Conservation (phyloP, 1,139 yeast species). For the Yamadazyma sp. region DNA sequence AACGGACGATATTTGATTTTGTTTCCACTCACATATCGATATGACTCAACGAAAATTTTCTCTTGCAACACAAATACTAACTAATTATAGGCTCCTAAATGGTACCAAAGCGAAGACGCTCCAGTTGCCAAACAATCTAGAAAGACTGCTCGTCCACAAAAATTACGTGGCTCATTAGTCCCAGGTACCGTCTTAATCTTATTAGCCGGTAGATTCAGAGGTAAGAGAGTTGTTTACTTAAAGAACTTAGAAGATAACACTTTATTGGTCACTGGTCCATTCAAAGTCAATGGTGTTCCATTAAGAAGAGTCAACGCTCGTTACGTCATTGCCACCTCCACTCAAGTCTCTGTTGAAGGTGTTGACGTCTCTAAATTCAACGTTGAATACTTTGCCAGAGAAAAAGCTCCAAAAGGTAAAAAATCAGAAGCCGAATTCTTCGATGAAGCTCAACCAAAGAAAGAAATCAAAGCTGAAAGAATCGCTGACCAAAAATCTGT, state of each 20-base stretch:
- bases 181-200: constrained; percentile 98
- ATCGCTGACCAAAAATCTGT: constrained; percentile 96
- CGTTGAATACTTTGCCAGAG: constrained; percentile 97
- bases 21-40: too few relatives aligned
- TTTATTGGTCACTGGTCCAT: constrained; percentile 97
- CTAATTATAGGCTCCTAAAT: constrained; percentile 75
- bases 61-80: constrained; percentile 28
- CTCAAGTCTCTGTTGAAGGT: constrained; percentile 76
- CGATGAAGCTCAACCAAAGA: constrained; percentile 83
- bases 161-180: constrained; percentile 93
- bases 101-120: constrained; percentile 95
- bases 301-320: constrained; percentile 99
- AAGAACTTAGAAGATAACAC: constrained; percentile 99
- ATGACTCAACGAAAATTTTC: constrained; percentile 2
- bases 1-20: too few relatives aligned
- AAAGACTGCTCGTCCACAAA: constrained; percentile 92
- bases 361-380: constrained; percentile 91
- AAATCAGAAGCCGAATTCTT: constrained; percentile 96
- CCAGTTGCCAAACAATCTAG: constrained; percentile 84
- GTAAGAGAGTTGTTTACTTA: constrained; percentile 99
- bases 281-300: constrained; percentile 99
- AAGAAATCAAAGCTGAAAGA: constrained; percentile 91
- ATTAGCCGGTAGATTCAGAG: constrained; percentile 99
- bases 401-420: constrained; percentile 70
- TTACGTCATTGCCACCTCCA: constrained; percentile 98